Evolutionary conservation across 2,329 filamentous ascomycete genomes (phyloP), one percentile per base, ranked within the genome.

Genomic region (Hymenoscyphus salicellus): DNA sequence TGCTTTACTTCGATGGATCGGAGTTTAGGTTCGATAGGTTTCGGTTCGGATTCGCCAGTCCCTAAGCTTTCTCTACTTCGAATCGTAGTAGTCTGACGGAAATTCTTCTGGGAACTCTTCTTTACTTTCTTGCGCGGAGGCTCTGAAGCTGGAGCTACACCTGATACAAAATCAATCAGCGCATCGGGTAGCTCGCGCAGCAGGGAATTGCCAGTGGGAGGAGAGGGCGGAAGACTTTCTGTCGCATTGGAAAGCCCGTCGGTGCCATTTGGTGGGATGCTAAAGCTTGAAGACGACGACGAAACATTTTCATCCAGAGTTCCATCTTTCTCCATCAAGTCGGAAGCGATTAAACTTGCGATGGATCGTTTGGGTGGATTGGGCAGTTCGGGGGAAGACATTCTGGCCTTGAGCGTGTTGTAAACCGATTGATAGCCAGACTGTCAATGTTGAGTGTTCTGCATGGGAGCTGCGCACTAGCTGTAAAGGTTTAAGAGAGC

Each of bases 1-100:
- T 69, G 62, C 8, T 72, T 71, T 7, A 75, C 73, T 46, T 71
- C 41, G 23, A 75, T 69, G 52, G 71, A 65, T 17, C 73, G 68
- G 14, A 70, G 32, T 26, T 65, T 58, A 26, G 58, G 7, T 14
- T 65, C 63, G 41, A 20, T 65, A 58, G 30, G 58, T 5, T 14
- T 65, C 62, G 36, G 28, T 26, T 65, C 59, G 30, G 58, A 7
- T 14, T 65, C 63, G 41, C 59, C 8, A 14, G 23, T 10, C 28
- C 26, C 28, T n/a, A 49, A 23, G 32, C 43, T 59, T 23, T 28
- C 23, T 1, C 23, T 4, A 4, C 6, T 23, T 52, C 20, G 10
- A 55, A 58, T 38, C 10, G 23, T 23, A 17, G 30, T 38, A 41
- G 20, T 28, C 26, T 30, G 32, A 28, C 41, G 55, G 16, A 14